phyloP scores from a whole-genome alignment of 1,139 yeast species.

The Torulaspora pretoriensis region DNA sequence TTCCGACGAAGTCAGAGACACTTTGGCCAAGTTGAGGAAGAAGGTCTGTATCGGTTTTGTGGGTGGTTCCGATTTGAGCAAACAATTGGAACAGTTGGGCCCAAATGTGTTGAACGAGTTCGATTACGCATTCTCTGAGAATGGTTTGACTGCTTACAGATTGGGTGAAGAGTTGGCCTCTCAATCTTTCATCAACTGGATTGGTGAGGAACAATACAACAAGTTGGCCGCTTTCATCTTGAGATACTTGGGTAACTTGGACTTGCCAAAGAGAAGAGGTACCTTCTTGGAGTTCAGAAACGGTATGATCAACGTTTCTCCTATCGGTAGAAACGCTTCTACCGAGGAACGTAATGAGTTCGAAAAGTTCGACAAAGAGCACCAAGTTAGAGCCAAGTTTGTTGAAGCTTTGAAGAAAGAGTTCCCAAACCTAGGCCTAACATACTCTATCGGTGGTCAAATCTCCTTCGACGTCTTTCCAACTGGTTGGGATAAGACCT shows the following conservation, averaged over 20 bases:
- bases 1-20: conserved; percentile 73
- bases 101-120: conserved; percentile 68
- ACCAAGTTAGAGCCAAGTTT: conserved; percentile 75
- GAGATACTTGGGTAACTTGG: conserved; percentile 77
- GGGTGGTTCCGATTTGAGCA: conserved; percentile 93
- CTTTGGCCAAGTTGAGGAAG: conserved; percentile 72
- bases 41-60: conserved; percentile 95
- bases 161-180: conserved; percentile 81
- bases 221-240: conserved; percentile 79
- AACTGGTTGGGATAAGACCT: conserved; percentile 99
- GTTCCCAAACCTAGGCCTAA: conserved; percentile 78
- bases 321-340: conserved; percentile 97
- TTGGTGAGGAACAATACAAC: conserved; percentile 94
- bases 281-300: conserved; percentile 98
- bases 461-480: conserved; percentile 99
- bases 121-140: conserved; percentile 95
- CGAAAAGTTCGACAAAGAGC: conserved; percentile 74
- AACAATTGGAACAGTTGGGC: conserved; percentile 96
- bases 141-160: conserved; percentile 96
- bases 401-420: conserved; percentile 78
- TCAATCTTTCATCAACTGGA: conserved; percentile 90
- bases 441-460: conserved; percentile 98
- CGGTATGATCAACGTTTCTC: conserved; percentile 98
- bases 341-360: conserved; percentile 89
- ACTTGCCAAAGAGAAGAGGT: conserved; percentile 93